phyloP scores from a whole-genome alignment of 805 yeast genomes.

The Saturnispora dispora region DNA sequence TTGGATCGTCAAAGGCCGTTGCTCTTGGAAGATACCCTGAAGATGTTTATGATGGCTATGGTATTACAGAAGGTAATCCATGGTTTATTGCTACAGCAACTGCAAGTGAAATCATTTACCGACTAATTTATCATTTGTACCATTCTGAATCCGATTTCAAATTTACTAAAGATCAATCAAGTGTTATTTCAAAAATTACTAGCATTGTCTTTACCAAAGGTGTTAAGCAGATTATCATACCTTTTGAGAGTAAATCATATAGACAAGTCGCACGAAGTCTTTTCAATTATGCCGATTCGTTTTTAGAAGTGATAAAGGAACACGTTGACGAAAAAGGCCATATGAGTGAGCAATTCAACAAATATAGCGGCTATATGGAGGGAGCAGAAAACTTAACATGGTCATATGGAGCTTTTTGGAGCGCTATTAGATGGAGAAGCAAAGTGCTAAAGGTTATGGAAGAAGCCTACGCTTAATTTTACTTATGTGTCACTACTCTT shows the following conservation, averaged over 20 bases:
- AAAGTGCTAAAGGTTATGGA: constrained; percentile 25
- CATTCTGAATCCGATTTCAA: constrained; percentile 34
- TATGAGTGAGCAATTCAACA: constrained; percentile 86
- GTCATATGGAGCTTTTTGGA: constrained; percentile 77
- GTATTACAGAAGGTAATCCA: constrained; percentile 75
- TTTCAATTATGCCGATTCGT: constrained; percentile 57
- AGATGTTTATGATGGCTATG: constrained; percentile 74
- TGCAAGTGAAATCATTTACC: constrained; percentile 56
- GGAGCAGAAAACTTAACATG: constrained; percentile 87
- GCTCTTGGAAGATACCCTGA: constrained; percentile 92
- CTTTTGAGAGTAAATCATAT: constrained; percentile 36
- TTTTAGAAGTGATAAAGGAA: constrained; percentile 45
- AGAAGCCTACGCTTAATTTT: not conserved
- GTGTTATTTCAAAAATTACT: constrained; percentile 16
- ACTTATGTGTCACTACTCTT: not conserved
- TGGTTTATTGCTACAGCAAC: constrained; percentile 80
- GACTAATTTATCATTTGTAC: constrained; percentile 39
- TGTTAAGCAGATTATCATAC: constrained; percentile 18
- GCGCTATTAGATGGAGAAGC: constrained; percentile 56
- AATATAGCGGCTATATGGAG: constrained; percentile 70
- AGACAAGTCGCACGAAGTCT: constrained; percentile 36
- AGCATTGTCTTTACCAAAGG: constrained; percentile 16
- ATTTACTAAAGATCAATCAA: constrained; percentile 22
- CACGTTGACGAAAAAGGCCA: constrained; percentile 60
- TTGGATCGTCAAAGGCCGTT: constrained; percentile 38